These are phyloP conservation scores for Zygosaccharomyces siamensis DNA, from an alignment of 805 yeast genomes.

Conservation along the genomic window DNA sequence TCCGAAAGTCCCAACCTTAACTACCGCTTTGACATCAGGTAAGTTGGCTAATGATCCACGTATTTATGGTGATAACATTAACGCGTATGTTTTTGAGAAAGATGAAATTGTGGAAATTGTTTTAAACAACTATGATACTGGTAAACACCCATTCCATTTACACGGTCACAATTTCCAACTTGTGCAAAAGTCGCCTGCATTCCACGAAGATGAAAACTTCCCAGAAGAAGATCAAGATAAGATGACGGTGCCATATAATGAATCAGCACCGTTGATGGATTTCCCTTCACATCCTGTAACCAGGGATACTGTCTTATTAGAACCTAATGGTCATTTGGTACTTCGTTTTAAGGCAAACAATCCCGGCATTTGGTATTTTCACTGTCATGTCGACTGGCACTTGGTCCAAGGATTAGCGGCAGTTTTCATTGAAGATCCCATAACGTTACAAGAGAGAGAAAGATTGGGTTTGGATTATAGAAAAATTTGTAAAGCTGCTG, in stretches of 20 bases:
- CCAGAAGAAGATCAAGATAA: constrained; percentile 25
- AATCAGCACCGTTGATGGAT: constrained; percentile 36
- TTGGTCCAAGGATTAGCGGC: constrained; percentile 76
- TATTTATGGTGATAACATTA: constrained; percentile 73
- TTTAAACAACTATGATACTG: constrained; percentile 72
- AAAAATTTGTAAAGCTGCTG: constrained; percentile 44
- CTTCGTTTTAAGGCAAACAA: constrained; percentile 74
- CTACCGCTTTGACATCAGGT: constrained; percentile 61
- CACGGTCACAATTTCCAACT: constrained; percentile 72
- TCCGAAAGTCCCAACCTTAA: constrained; percentile 68
- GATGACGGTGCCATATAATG: constrained; percentile 50
- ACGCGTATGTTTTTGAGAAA: constrained; percentile 53
- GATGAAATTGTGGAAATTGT: constrained; percentile 71
- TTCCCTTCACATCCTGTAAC: constrained; percentile 56
- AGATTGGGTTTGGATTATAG: constrained; percentile 46
- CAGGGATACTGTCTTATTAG: constrained; percentile 69
- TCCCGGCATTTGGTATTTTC: constrained; percentile 94
- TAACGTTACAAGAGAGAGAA: constrained; percentile 42
- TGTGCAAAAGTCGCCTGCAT: constrained; percentile 47
- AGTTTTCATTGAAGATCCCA: constrained; percentile 66
- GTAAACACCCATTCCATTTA: constrained; percentile 74
- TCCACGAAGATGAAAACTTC: constrained; percentile 42
- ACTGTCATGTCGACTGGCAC: constrained; percentile 87
- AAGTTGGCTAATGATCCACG: constrained; percentile 46
- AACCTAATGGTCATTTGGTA: constrained; percentile 63